phyloP scores from a whole-genome alignment of 352 stramenopile species.

The Elongisporangium undulatum region DNA sequence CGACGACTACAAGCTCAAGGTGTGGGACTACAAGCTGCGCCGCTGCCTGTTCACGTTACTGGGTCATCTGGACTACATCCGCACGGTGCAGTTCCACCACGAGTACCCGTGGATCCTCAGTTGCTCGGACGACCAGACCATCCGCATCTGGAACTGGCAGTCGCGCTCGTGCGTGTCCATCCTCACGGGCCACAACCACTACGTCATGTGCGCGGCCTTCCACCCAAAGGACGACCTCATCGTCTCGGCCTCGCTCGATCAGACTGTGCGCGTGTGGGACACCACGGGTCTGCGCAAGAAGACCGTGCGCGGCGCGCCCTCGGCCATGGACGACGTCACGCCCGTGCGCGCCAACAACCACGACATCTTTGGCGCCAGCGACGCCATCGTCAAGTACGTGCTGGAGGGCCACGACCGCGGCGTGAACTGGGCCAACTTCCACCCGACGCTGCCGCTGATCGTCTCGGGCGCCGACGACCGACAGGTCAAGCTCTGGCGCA shows the following conservation, averaged over 20 bases:
- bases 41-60: conserved; percentile 98
- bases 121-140: conserved; percentile 98
- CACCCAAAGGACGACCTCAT: conserved; percentile 99
- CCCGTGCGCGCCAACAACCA: conserved; percentile 64
- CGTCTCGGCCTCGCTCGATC: conserved; percentile 97
- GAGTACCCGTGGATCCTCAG: conserved; percentile 99
- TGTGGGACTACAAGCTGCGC: conserved; percentile 99
- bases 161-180: conserved; percentile 98
- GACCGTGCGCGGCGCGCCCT: conserved; percentile 90
- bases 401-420: conserved; percentile 99
- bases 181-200: conserved; percentile 99
- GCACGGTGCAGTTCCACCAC: conserved; percentile 99
- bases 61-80: conserved; percentile 99
- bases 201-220: conserved; percentile 99
- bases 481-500: conserved; percentile 99
- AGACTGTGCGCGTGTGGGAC: conserved; percentile 99
- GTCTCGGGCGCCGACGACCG: conserved; percentile 98
- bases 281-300: conserved; percentile 99
- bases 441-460: conserved; percentile 97
- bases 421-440: conserved; percentile 99
- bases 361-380: conserved; percentile 98
- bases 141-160: conserved; percentile 99
- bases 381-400: conserved; percentile 99
- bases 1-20: conserved; percentile 99
- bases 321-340: conserved; percentile 68